Evolutionary conservation across 106 monocot species (phyloP).

Genomic region (Hemerocallis citrina): DNA sequence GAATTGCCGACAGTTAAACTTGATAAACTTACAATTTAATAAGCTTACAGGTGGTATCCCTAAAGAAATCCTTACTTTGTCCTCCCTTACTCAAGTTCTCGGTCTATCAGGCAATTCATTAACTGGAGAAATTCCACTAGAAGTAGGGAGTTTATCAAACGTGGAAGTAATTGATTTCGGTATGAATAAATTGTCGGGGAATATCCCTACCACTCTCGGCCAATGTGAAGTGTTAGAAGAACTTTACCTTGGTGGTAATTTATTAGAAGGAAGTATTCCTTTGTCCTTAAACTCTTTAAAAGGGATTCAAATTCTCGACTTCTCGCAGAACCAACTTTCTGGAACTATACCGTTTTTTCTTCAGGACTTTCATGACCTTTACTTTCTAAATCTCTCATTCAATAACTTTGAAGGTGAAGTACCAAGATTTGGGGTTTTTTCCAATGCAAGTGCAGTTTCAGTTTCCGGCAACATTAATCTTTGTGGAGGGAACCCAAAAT

Average conservation of each 20-base stretch:
- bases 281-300: not conserved
- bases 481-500: slow-evolving; percentile 4
- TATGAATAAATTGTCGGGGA: slow-evolving; percentile 17
- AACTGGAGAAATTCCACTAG: slow-evolving; percentile 9
- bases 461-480: slow-evolving; percentile 4
- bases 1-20: slow-evolving; percentile 8
- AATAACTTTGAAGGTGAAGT: slow-evolving; percentile 7
- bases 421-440: slow-evolving; percentile 5
- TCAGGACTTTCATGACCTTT: not conserved
- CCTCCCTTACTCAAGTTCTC: slow-evolving; percentile 9
- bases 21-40: slow-evolving; percentile 10
- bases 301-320: not conserved
- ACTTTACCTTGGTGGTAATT: slow-evolving; percentile 17
- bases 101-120: slow-evolving; percentile 22
- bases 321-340: slow-evolving; percentile 3
- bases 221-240: slow-evolving; percentile 10
- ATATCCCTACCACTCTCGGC: slow-evolving; percentile 19
- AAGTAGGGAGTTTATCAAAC: slow-evolving; percentile 17
- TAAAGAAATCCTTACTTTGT: slow-evolving; percentile 11
- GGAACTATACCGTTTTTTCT: slow-evolving; percentile 1
- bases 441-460: slow-evolving; percentile 1
- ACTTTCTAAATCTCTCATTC: slow-evolving; percentile 10
- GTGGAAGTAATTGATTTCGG: slow-evolving; percentile 3
- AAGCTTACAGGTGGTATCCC: slow-evolving; percentile 16
- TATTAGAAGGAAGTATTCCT: slow-evolving; percentile 32